Evolutionary conservation across 2,329 filamentous ascomycete genomes (phyloP), one percentile per base, ranked within the genome.

Genomic region (Botrytis fabae): DNA sequence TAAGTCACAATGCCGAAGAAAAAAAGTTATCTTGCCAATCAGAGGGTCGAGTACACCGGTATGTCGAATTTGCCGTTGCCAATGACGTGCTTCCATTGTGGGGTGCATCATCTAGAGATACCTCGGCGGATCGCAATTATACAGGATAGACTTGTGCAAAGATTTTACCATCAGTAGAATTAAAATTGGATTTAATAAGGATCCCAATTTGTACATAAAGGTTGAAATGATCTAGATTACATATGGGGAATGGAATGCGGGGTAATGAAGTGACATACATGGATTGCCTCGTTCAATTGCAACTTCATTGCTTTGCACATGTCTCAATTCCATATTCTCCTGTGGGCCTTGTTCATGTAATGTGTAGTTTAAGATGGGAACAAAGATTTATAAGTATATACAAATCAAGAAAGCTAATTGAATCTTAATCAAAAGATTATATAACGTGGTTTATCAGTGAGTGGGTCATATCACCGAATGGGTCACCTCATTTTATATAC

Each of bases 61-160:
- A 69, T 59, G 48, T 35, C 51, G 66, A 69, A 40, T 32, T 28
- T 28, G 20, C 35, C 32, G 35, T 42, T 44, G 18, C 32, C 28
- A n/a, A 69, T 69, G 66, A 69, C 48, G 66, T 69, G 66, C 66
- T 69, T 44, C n/a, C n/a, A 46, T 32, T 48, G n/a, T 46, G 42
- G 60, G 60, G 51, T 57, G n/a, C 51, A 57, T 32, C n/a, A 54
- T 3, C 51, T 28, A 28, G n/a, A 54, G 14, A 54, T 28, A 42
- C 35, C 22, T 40, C 12, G 38, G 60, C 25, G 14, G 38, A 62
- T 61, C 10, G 20, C 32, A 8, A 20, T 40, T 14, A 4, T 25
- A 8, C 22, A 40, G 35, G 28, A 32, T 3, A 40, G 25, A 25
- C 10, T 40, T 25, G 7, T 32, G 7, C 7, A n/a, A 61, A 28